Base-by-base conservation (phyloP, 495 filamentous ascomycete species). In the Usnea hakonensis region DNA sequence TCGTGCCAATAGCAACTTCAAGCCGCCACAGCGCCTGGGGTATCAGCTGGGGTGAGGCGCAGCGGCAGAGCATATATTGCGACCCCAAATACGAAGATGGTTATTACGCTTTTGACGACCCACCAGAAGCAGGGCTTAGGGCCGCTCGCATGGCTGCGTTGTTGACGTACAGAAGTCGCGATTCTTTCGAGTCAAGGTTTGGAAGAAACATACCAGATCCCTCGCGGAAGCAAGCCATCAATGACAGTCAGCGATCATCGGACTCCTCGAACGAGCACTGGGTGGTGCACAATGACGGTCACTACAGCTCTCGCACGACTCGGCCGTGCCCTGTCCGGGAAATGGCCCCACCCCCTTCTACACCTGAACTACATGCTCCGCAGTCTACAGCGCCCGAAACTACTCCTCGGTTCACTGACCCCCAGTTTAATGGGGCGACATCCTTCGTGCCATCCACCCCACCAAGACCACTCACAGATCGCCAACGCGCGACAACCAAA, bases 41-140 rank as follows among this genome's bases (percentile, higher is more conserved):
- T 44, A 98, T 98, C 68, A 96, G 91, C 74, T 97, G 94, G 94
- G 92, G 94, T 46, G 94, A 98, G 74, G 93, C 94, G 28, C 94
- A 98, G 75, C 78, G 94, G 57, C 94, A 98, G 74, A 95, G 90
- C 79, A 98, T 98, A 71, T 98, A 97, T 75, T 90, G 90, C 64
- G 94, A 98, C 69, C 94, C 94, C 26, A 97, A 96, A 76, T 98
- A 98, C 72, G 90, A 96, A 57, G 90, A 97, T 72, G 94, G 94
- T 10, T 98, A 96, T 74, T 98, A 97, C 71, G 69, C 84, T 5
- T 89, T 93, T 68, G 78, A 83, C 44, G 88, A 96, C 62, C 91
- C 93, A 30, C 94, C 94, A 11, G 72, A 84, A 16, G 84, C 91
- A 9, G 94, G 94, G 19, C 83, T 98, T 23, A 91, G 94, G 23